Percentiles rank a stretch among this genome's conserved stretches.
Evolutionary conservation across 176 grass and related monocot genomes (phyloP).

Genomic region (Triticum turgidum): DNA sequence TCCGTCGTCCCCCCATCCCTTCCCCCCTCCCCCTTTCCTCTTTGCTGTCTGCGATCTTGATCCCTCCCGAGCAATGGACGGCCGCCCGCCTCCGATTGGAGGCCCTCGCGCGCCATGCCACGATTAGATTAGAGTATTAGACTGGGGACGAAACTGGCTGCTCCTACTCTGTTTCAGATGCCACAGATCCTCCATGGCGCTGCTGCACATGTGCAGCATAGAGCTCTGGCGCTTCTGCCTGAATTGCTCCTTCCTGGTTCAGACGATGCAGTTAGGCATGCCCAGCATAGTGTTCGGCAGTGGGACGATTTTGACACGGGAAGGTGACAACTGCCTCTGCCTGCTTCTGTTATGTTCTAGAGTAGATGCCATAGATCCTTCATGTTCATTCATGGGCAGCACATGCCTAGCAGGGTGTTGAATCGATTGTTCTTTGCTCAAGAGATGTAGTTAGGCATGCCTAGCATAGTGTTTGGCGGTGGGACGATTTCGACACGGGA

Average conservation of each 20-base stretch:
- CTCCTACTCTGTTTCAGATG: background rate
- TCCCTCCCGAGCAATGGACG: background rate
- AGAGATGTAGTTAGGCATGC: background rate
- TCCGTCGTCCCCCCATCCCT: background rate
- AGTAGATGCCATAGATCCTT: too few relatives aligned
- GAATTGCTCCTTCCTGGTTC: conserved; percentile 1
- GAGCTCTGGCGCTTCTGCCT: background rate
- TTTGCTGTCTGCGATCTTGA: background rate
- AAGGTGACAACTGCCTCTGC: background rate
- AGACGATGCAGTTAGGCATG: background rate
- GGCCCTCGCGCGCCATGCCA: background rate
- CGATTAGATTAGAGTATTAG: background rate
- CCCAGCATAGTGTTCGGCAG: background rate
- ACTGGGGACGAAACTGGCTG: background rate
- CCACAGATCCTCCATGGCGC: conserved; percentile 7
- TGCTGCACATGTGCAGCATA: background rate
- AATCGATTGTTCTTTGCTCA: background rate
- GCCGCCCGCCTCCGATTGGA: background rate
- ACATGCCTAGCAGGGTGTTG: background rate
- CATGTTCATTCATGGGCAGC: too few relatives aligned
- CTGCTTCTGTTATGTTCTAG: too few relatives aligned
- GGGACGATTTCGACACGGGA: conserved; percentile 18
- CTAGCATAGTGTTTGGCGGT: background rate
- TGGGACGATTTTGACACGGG: conserved; percentile 11
- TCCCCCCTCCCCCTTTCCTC: too few relatives aligned